Evolutionary conservation across 352 stramenopile genomes (phyloP).

Genomic region (Pythium volutum): DNA sequence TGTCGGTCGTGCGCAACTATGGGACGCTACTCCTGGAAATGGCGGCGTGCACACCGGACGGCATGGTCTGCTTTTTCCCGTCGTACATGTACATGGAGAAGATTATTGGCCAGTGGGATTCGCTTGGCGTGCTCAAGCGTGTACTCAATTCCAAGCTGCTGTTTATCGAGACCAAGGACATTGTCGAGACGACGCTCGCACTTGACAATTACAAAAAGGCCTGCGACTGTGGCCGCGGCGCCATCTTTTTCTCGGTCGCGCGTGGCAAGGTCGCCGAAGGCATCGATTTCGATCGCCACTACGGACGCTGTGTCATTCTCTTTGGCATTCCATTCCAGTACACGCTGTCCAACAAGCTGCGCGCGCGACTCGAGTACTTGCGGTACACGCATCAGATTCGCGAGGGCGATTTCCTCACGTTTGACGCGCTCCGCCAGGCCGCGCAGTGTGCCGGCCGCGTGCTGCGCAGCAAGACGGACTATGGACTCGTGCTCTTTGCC

Average conservation of each 20-base stretch:
- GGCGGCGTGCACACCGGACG: slow-evolving; percentile 93
- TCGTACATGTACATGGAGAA: slow-evolving; percentile 99
- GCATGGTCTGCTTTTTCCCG: slow-evolving; percentile 99
- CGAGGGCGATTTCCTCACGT: slow-evolving; percentile 97
- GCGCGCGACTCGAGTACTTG: slow-evolving; percentile 96
- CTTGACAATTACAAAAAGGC: slow-evolving; percentile 99
- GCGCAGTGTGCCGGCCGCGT: slow-evolving; percentile 97
- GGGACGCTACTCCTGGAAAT: slow-evolving; percentile 95
- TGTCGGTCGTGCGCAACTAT: slow-evolving; percentile 96
- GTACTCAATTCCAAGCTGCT: slow-evolving; percentile 97
- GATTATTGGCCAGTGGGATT: slow-evolving; percentile 97
- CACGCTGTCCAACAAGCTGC: slow-evolving; percentile 92
- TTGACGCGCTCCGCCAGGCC: slow-evolving; percentile 97
- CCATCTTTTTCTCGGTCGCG: slow-evolving; percentile 98
- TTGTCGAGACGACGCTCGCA: slow-evolving; percentile 98
- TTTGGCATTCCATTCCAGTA: slow-evolving; percentile 99
- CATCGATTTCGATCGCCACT: slow-evolving; percentile 99
- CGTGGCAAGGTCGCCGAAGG: slow-evolving; percentile 99
- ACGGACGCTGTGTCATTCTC: slow-evolving; percentile 96
- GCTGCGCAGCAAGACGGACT: slow-evolving; percentile 98
- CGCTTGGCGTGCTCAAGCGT: slow-evolving; percentile 88
- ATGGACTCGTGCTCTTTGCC: slow-evolving; percentile 98
- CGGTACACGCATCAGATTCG: slow-evolving; percentile 91
- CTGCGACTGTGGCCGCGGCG: slow-evolving; percentile 94
- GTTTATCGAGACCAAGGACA: slow-evolving; percentile 99